Conservation (phyloP, 352 stramenopile genomes). For the Globisporangium nodosum region DNA sequence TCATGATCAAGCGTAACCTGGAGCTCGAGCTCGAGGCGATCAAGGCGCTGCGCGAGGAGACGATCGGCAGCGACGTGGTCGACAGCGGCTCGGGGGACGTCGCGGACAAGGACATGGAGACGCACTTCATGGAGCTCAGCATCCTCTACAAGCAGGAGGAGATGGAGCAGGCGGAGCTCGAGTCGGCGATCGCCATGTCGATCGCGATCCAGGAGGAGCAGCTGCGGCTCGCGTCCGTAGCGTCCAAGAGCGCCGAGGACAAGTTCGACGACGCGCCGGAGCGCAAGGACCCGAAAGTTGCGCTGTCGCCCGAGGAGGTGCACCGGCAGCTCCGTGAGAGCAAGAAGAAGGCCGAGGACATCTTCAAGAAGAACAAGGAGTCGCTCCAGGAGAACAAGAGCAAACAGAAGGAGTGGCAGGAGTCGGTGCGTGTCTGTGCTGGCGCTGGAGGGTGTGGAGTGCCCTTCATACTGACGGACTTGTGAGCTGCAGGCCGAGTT, state of each 20-base stretch:
- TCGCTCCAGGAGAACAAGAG: conserved; percentile 62
- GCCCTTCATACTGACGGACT: neutral
- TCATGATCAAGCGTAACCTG: conserved; percentile 90
- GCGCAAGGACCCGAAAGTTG: conserved; percentile 16
- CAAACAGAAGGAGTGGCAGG: conserved; percentile 66
- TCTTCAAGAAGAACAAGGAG: conserved; percentile 71
- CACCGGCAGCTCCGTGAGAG: conserved; percentile 53
- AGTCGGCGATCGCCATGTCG: conserved; percentile 72
- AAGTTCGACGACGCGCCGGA: conserved; percentile 35
- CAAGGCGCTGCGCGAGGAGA: conserved; percentile 64
- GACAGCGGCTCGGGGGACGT: neutral
- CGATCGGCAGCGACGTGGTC: conserved; percentile 21
- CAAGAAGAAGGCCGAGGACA: conserved; percentile 67
- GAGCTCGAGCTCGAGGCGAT: conserved; percentile 89
- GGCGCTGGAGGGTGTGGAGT: neutral
- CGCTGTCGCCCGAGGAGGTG: conserved; percentile 43
- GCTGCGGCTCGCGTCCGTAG: conserved; percentile 43
- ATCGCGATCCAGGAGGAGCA: conserved; percentile 71
- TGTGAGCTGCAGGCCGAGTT: conserved; percentile 37
- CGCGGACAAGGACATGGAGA: conserved; percentile 41
- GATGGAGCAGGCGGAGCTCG: conserved; percentile 79
- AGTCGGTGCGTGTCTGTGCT: conserved; percentile 10
- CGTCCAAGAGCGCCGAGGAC: conserved; percentile 56
- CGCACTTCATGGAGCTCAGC: conserved; percentile 81
- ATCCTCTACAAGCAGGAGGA: conserved; percentile 84